phyloP scores from a whole-genome alignment of 2,329 filamentous ascomycete species.

The Verticillium albo-atrum region DNA sequence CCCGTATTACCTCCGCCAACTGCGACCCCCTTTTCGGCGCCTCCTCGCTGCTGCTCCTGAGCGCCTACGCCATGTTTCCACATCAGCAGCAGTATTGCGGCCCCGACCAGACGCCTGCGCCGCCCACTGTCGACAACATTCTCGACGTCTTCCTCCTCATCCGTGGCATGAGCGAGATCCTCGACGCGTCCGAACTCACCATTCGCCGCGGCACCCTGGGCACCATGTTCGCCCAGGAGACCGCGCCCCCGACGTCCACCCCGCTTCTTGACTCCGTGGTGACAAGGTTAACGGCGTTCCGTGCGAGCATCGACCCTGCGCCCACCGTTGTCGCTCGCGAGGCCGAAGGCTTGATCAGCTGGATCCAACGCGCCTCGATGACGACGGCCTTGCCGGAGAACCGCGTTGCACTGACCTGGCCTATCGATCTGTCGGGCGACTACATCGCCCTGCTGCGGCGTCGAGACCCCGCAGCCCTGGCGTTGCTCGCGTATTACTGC shows the following conservation, averaged over 20 bases:
- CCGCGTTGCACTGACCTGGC: conserved; percentile 16
- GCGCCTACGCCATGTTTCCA: conserved; percentile 18
- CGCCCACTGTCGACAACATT: conserved; percentile 22
- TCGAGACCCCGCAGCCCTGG: conserved; percentile 12
- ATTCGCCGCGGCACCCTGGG: conserved; percentile 16
- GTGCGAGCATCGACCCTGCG: background rate
- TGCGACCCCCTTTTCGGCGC: conserved; percentile 27
- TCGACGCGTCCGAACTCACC: conserved; percentile 16
- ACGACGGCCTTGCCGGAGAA: conserved; percentile 14
- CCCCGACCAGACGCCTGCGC: background rate
- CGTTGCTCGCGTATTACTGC: conserved; percentile 17
- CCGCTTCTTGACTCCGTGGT: conserved; percentile 3
- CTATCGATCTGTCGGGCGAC: conserved; percentile 15
- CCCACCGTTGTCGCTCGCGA: conserved; percentile 1
- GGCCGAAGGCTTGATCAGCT: background rate
- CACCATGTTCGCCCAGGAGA: conserved; percentile 13
- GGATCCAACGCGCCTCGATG: conserved; percentile 5
- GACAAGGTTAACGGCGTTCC: background rate
- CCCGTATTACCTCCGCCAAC: conserved; percentile 19
- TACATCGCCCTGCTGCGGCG: conserved; percentile 15
- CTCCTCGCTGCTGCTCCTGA: conserved; percentile 25
- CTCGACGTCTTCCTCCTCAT: conserved; percentile 25
- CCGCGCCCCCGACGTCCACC: conserved; percentile 2
- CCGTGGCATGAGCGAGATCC: conserved; percentile 24
- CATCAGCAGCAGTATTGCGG: background rate